Percentiles rank a stretch among this genome's conserved stretches.
phyloP scores from a whole-genome alignment of 306 rosid species.

The Chamaecrista fasciculata region DNA sequence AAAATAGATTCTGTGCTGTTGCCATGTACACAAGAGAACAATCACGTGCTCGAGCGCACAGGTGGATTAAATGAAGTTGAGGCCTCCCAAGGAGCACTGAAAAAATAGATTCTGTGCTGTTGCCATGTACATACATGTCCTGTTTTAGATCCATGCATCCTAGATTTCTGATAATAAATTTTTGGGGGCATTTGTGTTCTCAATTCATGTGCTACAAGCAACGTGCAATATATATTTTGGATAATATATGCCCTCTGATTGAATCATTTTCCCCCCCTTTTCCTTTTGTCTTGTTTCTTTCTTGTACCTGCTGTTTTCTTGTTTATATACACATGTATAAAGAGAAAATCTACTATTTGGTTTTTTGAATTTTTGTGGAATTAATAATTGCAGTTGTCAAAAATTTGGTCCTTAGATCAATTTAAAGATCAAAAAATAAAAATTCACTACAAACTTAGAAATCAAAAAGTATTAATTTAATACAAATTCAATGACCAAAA shows the following conservation, averaged over 20 bases:
- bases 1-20: not conserved
- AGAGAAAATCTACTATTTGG: too few species aligned
- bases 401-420: too few species aligned
- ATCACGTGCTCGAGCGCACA: conserved; percentile 15
- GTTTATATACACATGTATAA: too few species aligned
- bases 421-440: too few species aligned
- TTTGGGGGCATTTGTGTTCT: conserved; percentile 22
- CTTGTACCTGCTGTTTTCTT: too few species aligned
- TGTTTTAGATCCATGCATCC: not conserved
- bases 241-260: conserved; percentile 7
- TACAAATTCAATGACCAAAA: too few species aligned
- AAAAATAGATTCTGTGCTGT: not conserved
- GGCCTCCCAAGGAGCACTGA: conserved; percentile 8
- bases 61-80: conserved; percentile 25
- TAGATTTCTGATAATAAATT: not conserved
- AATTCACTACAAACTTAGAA: too few species aligned
- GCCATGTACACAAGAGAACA: not conserved
- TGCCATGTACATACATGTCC: too few species aligned
- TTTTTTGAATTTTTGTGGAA: too few species aligned
- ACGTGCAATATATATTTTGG: conserved; percentile 10
- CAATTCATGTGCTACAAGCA: conserved; percentile 13
- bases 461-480: too few species aligned
- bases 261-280: not conserved
- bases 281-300: too few species aligned
- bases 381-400: too few species aligned